Evolutionary conservation across 2,329 filamentous ascomycete genomes (phyloP), one percentile per base, ranked within the genome.

Genomic region (Alternaria brassicae): DNA sequence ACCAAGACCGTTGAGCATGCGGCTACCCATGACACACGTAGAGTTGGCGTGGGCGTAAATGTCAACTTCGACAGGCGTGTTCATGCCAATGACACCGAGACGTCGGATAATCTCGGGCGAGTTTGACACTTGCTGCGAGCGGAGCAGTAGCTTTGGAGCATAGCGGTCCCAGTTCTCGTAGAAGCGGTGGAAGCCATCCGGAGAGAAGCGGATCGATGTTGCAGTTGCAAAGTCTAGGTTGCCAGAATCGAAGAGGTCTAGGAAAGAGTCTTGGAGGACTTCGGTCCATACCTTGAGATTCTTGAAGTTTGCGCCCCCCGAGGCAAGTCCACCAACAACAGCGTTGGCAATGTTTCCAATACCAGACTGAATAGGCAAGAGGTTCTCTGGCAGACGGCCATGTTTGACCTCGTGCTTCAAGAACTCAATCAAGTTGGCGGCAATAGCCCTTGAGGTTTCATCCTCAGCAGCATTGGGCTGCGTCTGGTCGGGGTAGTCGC

Each of bases 331-430:
- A 60, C 92, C 92, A 60, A 96, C 88, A 63, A 96, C 93, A 36
- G 92, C 92, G 78, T 96, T 96, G 78, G 92, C 92, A 68, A 96
- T 96, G 82, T 96, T 96, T 65, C 93, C 92, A 68, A 96, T 96
- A 42, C 92, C 92, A 10, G 90, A 93, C 78, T 96, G 92, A 17
- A 96, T 85, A 2, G 92, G 92, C 1, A 95, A 84, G 2, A 96
- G 86, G 73, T 88, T 92, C 68, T 85, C 79, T 2, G 92, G 92
- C 51, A 96, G 85, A 37, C 92, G 89, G 63, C 89, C 92, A 65
- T 89, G 88, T 27, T 82, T 81, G 53, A 96, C 93, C 79, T 96
- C 92, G 79, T 96, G 91, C 81, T 95, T 89, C 55, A 96, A 84
- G 82, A 90, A 90, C 70, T 96, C 91, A 65, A 96, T 95, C 58